phyloP scores from a whole-genome alignment of 2,329 filamentous ascomycete species.

The Pseudopithomyces chartarum region DNA sequence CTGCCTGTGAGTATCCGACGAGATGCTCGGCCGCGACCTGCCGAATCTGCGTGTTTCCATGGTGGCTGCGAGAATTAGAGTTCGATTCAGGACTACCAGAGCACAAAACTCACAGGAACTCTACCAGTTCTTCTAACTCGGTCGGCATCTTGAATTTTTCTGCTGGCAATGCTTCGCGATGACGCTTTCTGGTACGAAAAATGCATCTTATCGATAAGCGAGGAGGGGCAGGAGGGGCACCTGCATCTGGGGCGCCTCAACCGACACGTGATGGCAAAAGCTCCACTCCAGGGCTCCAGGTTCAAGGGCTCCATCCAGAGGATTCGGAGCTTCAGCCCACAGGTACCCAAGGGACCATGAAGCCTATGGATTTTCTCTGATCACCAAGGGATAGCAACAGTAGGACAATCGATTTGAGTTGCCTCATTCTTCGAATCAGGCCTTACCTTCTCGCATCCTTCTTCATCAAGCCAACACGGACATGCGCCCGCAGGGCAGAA shows the following conservation, averaged over 20 bases:
- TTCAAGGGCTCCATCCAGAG: too few relatives aligned
- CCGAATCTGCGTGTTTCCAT: constrained; percentile 89
- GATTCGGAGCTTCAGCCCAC: too few relatives aligned
- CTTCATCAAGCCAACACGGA: not conserved
- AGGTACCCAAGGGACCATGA: too few relatives aligned
- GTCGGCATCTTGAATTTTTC: constrained; percentile 49
- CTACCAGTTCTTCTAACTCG: constrained; percentile 54
- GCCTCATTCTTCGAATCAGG: not conserved
- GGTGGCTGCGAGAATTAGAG: constrained; percentile 52
- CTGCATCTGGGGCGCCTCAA: not conserved
- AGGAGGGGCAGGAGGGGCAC: not conserved
- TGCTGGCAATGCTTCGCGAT: constrained; percentile 21
- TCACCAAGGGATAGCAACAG: too few relatives aligned
- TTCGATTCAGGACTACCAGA: constrained; percentile 8
- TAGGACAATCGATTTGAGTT: not conserved
- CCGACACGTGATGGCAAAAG: not conserved
- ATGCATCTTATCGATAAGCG: constrained; percentile 43
- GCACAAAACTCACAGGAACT: not conserved
- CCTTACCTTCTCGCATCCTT: not conserved
- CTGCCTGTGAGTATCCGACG: constrained; percentile 77
- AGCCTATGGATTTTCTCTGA: too few relatives aligned
- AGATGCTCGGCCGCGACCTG: constrained; percentile 85
- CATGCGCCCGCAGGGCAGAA: constrained; percentile 1
- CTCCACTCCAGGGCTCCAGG: too few relatives aligned
- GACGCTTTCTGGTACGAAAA: constrained; percentile 31